phyloP scores from a whole-genome alignment of 192 early-diverging fungal species.

The Dissophora ornata region DNA sequence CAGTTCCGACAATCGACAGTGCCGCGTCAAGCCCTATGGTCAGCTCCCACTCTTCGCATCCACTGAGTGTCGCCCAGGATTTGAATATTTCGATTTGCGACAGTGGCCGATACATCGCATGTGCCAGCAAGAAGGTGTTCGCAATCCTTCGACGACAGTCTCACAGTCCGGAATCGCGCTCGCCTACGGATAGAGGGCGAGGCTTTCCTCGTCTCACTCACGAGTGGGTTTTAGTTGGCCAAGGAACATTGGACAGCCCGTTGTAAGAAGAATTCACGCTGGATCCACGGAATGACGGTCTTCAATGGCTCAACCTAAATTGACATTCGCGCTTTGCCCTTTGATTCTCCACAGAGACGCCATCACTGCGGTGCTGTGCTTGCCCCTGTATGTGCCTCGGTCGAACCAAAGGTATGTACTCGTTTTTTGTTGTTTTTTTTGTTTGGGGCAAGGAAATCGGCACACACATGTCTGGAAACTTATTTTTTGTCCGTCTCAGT shows the following conservation, averaged over 20 bases:
- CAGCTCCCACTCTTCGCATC: not conserved
- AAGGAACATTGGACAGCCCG: slow-evolving; percentile 57
- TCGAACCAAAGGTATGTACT: slow-evolving; percentile 58
- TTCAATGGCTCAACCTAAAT: too few relatives aligned
- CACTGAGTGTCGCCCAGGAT: slow-evolving; percentile 48
- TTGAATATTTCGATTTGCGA: slow-evolving; percentile 39
- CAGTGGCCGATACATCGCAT: slow-evolving; percentile 44
- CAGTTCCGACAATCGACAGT: not conserved
- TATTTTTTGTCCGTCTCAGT: slow-evolving; percentile 15
- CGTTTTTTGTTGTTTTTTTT: slow-evolving; percentile 4
- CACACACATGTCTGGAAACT: too few relatives aligned
- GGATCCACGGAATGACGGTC: not conserved
- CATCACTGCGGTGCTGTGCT: slow-evolving; percentile 62
- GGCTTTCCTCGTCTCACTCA: not conserved
- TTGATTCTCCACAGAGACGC: slow-evolving; percentile 46
- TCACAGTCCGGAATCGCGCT: not conserved
- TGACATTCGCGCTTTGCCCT: not conserved
- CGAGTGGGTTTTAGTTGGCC: slow-evolving; percentile 54
- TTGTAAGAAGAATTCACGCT: slow-evolving; percentile 28
- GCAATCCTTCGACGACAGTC: slow-evolving; percentile 30
- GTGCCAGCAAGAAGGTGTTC: slow-evolving; percentile 50
- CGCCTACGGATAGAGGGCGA: not conserved
- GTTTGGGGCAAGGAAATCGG: too few relatives aligned
- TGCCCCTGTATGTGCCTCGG: slow-evolving; percentile 63
- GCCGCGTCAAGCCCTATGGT: not conserved